Evolutionary conservation across 2,329 filamentous ascomycete genomes (phyloP), one percentile per base, ranked within the genome.

Genomic region (Alternaria novae-zelandiae): DNA sequence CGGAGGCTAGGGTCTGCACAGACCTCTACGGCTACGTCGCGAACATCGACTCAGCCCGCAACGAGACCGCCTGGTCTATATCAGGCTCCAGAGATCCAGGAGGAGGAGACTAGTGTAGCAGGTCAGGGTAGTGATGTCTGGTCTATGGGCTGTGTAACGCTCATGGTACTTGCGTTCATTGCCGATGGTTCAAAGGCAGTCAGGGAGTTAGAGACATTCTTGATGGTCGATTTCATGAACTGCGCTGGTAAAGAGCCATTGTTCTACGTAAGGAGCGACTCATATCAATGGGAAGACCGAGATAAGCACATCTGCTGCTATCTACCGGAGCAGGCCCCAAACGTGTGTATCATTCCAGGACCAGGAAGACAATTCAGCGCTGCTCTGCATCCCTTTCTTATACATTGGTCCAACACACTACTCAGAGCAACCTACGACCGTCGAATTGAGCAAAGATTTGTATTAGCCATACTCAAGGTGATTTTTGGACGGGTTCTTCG

Each of bases 171-270:
- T 8, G 45, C 45, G 9, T 49, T 49, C 21, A 25, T 23, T 26
- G 8, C 25, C 9, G 25, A 26, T 26, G 21, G 21, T 1, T 4
- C 21, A 7, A n/a, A 0, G 15, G 23, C 3, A n/a, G 45, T 49
- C 5, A 23, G 0, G 3, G 20, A n/a, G 23, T 15, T 49, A 4
- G 20, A 23, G 3, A 21, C 3, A 1, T 25, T 0, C 8, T 6
- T 47, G 4, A 23, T 23, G 13, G 45, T 47, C 17, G 12, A 47
- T 26, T 47, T 3, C 17, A 7, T 4, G 20, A 13, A 25, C 0
- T 0, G 5, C 5, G 21, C 1, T 4, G 45, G 45, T 1, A 23
- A 4, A 4, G 21, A 49, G 25, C 21, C 21, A 2, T 10, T 49
- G 21, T 49, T 49, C 15, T 49, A 49, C 7, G 3, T 23, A 21